Evolutionary conservation across 352 stramenopile species (phyloP).

Genomic region (Phytophthora cryptogea): DNA sequence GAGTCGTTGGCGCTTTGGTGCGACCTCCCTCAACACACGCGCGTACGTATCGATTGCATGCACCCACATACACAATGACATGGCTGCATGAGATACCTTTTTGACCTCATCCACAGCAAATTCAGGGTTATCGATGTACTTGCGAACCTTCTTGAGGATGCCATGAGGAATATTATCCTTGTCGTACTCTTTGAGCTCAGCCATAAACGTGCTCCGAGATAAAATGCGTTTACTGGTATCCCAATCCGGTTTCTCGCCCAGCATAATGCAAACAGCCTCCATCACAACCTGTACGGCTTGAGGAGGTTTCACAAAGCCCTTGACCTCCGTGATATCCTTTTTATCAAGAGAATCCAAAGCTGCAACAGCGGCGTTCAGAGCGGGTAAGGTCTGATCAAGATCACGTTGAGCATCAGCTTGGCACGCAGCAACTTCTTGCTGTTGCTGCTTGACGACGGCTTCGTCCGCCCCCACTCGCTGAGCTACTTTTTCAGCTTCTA

Average conservation of each 20-base stretch:
- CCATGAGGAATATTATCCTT: constrained; percentile 71
- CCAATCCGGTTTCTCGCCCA: constrained; percentile 85
- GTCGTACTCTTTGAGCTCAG: constrained; percentile 86
- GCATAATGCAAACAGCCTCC: constrained; percentile 89
- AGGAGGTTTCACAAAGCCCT: constrained; percentile 85
- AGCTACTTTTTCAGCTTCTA: constrained; percentile 51
- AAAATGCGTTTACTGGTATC: constrained; percentile 84
- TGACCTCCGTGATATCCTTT: constrained; percentile 88
- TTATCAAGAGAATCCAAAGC: constrained; percentile 85
- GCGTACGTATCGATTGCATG: constrained; percentile 86
- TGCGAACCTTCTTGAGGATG: constrained; percentile 76
- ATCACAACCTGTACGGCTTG: constrained; percentile 86
- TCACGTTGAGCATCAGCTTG: constrained; percentile 79
- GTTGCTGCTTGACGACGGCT: constrained; percentile 64
- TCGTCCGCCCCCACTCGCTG: constrained; percentile 64
- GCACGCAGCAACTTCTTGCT: constrained; percentile 59
- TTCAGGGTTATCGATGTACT: constrained; percentile 85
- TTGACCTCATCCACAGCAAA: constrained; percentile 85
- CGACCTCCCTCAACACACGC: constrained; percentile 73
- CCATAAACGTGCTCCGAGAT: constrained; percentile 74
- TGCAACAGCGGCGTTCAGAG: constrained; percentile 71
- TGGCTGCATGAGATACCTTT: constrained; percentile 79
- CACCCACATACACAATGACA: constrained; percentile 91
- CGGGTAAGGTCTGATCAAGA: constrained; percentile 72
- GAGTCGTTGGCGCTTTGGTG: constrained; percentile 70